Evolutionary conservation across 441 rosid genomes (phyloP), one percentile per base, ranked within the genome.

Genomic region (Bocquillonia castaneifolia): DNA sequence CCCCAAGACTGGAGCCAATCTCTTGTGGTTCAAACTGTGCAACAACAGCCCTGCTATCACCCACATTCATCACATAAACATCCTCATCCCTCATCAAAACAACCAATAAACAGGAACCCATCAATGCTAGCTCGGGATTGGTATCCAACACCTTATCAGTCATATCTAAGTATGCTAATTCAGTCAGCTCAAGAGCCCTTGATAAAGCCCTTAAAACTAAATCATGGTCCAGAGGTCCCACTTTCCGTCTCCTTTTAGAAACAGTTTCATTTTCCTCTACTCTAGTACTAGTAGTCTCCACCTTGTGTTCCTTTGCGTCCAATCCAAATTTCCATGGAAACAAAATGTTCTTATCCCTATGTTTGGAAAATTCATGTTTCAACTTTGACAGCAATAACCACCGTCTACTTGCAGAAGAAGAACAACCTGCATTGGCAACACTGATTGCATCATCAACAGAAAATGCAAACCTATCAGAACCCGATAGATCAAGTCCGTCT

Each of bases 41-140:
- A 61, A 93, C 95, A 75, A 93, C 86, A 50, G 99, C 97, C 72
- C 99, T 84, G 74, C 99, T 93, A 78, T 93, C 99, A 72, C 99
- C 96, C 68, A 93, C 85, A 79, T 93, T 93, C 99, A 93, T 91
- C 75, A 89, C 93, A 77, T 93, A 93, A 31, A 89, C 97, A 73
- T 93, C 98, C 67, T 89, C 98, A 63, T 88, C 96, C 74, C 96
- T 85, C 97, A 91, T 93, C 76, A 93, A 70, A 32, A 80, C 96
- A 63, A 89, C 98, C 78, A 93, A 79, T 71, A 93, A 83, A 73
- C 98, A 93, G 0, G 98, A 93, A 53, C 98, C 98, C 98, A 93
- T 93, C 77, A 93, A 83, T 13, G 97, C 98, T 67, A 93, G 82
- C 88, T 93, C 98, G 0, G 97, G 97, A 78, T 93, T 89, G 22